Conservation (phyloP, 2,329 filamentous ascomycete genomes). For the Penicillium sp. region DNA sequence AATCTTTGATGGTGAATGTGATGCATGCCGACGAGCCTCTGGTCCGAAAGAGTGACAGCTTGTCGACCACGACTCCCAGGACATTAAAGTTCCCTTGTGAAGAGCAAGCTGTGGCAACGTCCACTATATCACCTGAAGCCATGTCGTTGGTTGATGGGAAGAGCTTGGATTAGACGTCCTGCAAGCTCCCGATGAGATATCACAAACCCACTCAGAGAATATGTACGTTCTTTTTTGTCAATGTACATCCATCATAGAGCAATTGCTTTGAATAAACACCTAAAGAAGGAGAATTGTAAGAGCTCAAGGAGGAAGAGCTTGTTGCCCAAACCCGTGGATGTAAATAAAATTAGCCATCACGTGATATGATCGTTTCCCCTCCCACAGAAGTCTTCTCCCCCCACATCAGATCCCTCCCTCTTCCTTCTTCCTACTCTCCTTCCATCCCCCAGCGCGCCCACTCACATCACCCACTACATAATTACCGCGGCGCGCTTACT, state of each 20-base stretch:
- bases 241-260: background rate
- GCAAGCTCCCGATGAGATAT: slow-evolving; percentile 1
- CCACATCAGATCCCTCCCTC: slow-evolving; percentile 16
- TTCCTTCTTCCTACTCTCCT: slow-evolving; percentile 16
- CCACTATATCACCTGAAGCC: slow-evolving; percentile 34
- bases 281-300: background rate
- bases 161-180: background rate
- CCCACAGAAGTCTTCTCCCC: slow-evolving; percentile 18
- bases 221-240: background rate
- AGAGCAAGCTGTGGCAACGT: slow-evolving; percentile 41
- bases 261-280: background rate
- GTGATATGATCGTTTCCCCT: slow-evolving; percentile 16
- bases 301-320: background rate
- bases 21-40: slow-evolving; percentile 53
- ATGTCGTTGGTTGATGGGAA: slow-evolving; percentile 9
- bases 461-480: slow-evolving; percentile 9
- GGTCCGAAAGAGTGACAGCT: slow-evolving; percentile 46
- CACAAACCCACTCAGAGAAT: background rate
- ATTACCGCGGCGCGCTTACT: slow-evolving; percentile 23
- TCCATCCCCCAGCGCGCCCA: slow-evolving; percentile 16
- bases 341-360: slow-evolving; percentile 14
- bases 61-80: slow-evolving; percentile 63
- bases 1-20: slow-evolving; percentile 54
- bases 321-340: background rate
- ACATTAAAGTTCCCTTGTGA: slow-evolving; percentile 44